Base-by-base conservation (phyloP, 371 early-diverging fungal species). In the Cokeromyces recurvatus region DNA sequence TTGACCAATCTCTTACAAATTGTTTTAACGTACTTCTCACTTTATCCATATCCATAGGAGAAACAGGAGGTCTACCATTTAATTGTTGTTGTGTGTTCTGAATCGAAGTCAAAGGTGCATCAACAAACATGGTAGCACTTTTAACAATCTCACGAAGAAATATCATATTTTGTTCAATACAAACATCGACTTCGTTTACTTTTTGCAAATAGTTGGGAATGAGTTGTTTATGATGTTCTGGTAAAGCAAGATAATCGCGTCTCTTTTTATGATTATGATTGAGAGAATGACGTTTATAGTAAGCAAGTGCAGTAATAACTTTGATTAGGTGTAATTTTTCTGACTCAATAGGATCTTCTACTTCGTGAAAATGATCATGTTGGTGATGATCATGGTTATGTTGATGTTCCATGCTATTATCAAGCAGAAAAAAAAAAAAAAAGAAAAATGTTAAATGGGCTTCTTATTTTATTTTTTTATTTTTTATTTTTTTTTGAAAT, bases 1-100 rank as follows among this genome's bases (percentile, higher is more conserved):
- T 43, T 14, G 89, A 74, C 97, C 97, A 97, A 59, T 97, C 97
- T 29, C 97, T 75, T 22, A 92, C 92, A 74, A 95, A 89, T 61
- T 92, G 93, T 55, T 88, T 85, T 46, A 97, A 62, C 1, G 93
- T 94, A 47, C 84, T 86, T 23, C 85, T 78, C 4, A 94, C 84
- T 71, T 89, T 90, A 62, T 92, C 93, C 86, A 93, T 87, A 47
- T 93, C 89, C 42, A 61, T 62, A 21, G 85, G 81, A 2, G 80
- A 62, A 10, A 83, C 79, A 17, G 74, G 73, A n/a, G 79, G 73
- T 20, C 52, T 49, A 5, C 64, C 60, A 14, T 44, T 35, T 29
- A 43, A 8, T 38, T 38, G 38, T 21, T 38, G 38, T 31, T 46
- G 19, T 29, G 29, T 29, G 5, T 29, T 29, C 29, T 8, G 29